A percentile compares a stretch with the other conserved stretches of the same genome.
These are phyloP conservation scores for Blastobotrys proliferans DNA, from an alignment of 1,139 yeast genomes.

Conservation along the genomic window DNA sequence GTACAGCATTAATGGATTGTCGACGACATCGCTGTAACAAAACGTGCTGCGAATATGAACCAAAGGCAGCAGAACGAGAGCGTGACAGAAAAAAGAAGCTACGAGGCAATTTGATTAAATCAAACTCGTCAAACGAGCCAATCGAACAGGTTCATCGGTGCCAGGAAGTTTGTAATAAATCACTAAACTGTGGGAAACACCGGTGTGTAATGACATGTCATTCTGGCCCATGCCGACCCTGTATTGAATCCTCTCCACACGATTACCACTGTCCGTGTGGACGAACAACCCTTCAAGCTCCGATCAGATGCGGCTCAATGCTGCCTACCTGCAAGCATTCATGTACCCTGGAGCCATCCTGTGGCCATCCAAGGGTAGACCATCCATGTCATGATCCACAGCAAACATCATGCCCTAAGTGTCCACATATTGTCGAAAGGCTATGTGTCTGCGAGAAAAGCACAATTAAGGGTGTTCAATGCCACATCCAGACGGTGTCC, in stretches of 20 bases:
- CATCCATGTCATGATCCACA: constrained; percentile 70
- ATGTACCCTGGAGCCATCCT: constrained; percentile 55
- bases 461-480: constrained; percentile 58
- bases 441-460: constrained; percentile 69
- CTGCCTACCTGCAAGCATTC: constrained; percentile 65
- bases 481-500: constrained; percentile 65
- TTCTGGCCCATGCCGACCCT: constrained; percentile 77
- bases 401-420: constrained; percentile 60
- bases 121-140: constrained; percentile 38
- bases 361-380: constrained; percentile 73
- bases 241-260: constrained; percentile 77
- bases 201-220: constrained; percentile 75
- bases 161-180: constrained; percentile 60
- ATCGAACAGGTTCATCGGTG: constrained; percentile 81
- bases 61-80: constrained; percentile 59
- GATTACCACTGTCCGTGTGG: constrained; percentile 87
- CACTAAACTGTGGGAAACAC: constrained; percentile 70
- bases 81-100: constrained; percentile 48
- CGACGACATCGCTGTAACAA: constrained; percentile 72
- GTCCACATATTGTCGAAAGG: constrained; percentile 63
- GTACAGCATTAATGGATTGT: constrained; percentile 73
- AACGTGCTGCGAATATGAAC: constrained; percentile 68
- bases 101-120: constrained; percentile 24
- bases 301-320: constrained; percentile 82
- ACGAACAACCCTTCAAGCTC: constrained; percentile 71